phyloP scores from a whole-genome alignment of 2,329 filamentous ascomycete species.

The Verticillium isaacii region DNA sequence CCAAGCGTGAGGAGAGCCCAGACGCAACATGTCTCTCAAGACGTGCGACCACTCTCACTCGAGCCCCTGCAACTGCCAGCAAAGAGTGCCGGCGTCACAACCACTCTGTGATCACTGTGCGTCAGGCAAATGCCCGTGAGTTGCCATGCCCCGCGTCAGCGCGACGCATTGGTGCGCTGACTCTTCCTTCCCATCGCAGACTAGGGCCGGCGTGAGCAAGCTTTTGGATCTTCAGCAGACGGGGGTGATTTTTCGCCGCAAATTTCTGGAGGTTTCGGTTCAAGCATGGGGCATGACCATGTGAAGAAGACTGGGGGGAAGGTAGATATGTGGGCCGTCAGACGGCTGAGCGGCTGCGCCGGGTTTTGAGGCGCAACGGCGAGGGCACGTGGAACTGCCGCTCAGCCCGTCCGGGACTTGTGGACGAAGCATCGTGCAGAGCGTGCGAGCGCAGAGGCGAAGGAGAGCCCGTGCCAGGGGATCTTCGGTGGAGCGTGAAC shows the following conservation, averaged over 20 bases:
- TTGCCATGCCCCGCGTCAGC: not conserved
- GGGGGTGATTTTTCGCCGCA: not conserved
- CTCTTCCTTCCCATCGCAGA: not conserved
- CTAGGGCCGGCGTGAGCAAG: not conserved
- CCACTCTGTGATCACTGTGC: not conserved
- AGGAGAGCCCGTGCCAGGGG: not conserved
- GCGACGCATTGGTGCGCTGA: not conserved
- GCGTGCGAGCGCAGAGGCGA: not conserved
- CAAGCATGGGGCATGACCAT: not conserved
- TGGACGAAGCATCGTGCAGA: not conserved
- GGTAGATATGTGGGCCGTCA: not conserved
- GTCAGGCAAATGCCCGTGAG: slow-evolving; percentile 1
- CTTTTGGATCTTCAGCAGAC: not conserved
- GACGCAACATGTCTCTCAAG: slow-evolving; percentile 1
- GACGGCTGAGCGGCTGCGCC: not conserved
- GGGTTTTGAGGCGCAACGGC: not conserved
- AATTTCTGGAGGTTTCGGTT: not conserved
- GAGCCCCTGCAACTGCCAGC: not conserved
- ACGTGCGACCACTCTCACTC: not conserved
- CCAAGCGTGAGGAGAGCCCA: not conserved
- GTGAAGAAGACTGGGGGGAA: not conserved
- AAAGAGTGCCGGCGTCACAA: not conserved
- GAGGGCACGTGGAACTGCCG: not conserved
- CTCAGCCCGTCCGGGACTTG: not conserved
- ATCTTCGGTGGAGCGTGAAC: not conserved